Evolutionary conservation across 768 basidiomycete genomes (phyloP), one percentile per base, ranked within the genome.

Genomic region (Ramaria sp.): DNA sequence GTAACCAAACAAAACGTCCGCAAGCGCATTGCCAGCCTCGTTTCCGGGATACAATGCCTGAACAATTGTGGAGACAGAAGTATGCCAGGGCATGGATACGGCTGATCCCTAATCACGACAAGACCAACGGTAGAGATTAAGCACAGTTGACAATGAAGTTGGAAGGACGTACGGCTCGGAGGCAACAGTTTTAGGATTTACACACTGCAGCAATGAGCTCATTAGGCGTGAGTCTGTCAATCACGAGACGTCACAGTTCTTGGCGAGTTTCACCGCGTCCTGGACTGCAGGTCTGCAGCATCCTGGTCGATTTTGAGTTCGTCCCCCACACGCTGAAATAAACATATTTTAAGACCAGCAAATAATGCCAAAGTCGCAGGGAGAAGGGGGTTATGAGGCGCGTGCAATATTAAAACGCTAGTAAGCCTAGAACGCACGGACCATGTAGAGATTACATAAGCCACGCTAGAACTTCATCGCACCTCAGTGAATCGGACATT

Each of bases 11-110:
- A 86, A 54, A 15, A 84, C 72, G 65, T 86, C 84, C 17, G 80
- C 78, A 56, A 85, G 77, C 0, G 81, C 79, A 63, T 82, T 81
- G 19, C 83, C 83, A 39, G 72, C 71, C 66, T 83, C 83, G 61
- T 86, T 86, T 0, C 84, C 84, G 2, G 74, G 74, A 63, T 82
- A 84, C 80, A 81, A 84, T 4, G 82, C 72, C 55, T 86, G 82
- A 1, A 87, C 59, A 20, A 88, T 65, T 4, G 77, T 77, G 7
- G 70, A 65, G 17, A 83, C 79, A 34, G 74, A 64, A 54, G 77
- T 64, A 5, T 81, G 68, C 87, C 86, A 89, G 4, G 87, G 86
- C 84, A 89, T 87, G 1, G 81, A 72, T 1, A 86, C 78, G 0
- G 86, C 80, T 20, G 84, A 84, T 3, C 83, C 83, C 82, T 83